Base-by-base conservation (phyloP, 148 eudicot genomes). In the Heliosperma pusillum region DNA sequence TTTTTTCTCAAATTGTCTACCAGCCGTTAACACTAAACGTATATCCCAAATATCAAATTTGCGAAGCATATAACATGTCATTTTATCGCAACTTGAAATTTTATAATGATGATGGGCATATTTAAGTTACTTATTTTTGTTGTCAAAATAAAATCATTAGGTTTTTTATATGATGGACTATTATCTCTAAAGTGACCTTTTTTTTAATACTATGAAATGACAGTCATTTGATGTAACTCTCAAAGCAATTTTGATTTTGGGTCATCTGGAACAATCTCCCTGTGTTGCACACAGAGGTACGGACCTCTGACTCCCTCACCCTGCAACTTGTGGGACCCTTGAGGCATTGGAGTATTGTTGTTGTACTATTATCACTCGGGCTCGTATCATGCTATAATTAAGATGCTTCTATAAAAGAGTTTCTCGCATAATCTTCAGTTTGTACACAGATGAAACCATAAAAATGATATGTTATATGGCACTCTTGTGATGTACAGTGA, bases 401-500 rank as follows among this genome's bases (percentile, higher is more conserved):
- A 16, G 55, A 50, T 50, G 55, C 17, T 50, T 50, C 55, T 50
- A 10, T 50, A 50, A 50, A 50, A 50, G 55, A 50, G 55, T 50
- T 50, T 13, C 4, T 50, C 2, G 15, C 16, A 12, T 16, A 12
- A 12, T 10, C 13, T 12, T 12, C 4, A 50, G 8, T 44, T 74
- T 57, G 10, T 70, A 42, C 36, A 61, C 60, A 27, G 68, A 44
- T n/a, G 12, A 68, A 69, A 36, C 0, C n/a, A 33, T 81, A 55
- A 40, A 73, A 66, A 16, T 81, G 20, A 25, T 69, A n/a, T 74
- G 70, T 60, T 45, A 66, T 76, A 53, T 76, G 69, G 44, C 42
- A 45, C 57, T 70, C 36, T 27, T 64, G 44, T 61, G 66, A 47
- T 30, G 55, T 85, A 81, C 93, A 95, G 99, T 95, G 82, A 85